phyloP scores from a whole-genome alignment of 2,329 filamentous ascomycete genomes.

The Colletotrichum sp. region DNA sequence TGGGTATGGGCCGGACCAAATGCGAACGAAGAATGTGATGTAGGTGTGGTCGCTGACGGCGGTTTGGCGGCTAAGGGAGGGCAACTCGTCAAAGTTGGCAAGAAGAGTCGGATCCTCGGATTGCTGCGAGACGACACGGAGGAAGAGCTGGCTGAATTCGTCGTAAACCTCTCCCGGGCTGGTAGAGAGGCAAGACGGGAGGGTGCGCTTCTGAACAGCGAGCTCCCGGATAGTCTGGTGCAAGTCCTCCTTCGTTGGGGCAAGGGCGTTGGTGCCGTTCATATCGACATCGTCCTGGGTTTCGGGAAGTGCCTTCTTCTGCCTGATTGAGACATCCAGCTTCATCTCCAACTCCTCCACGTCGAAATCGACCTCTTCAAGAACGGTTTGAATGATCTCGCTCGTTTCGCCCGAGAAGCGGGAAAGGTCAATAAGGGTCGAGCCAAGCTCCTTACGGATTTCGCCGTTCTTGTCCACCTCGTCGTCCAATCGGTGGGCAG shows the following conservation, averaged over 20 bases:
- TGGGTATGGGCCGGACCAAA: constrained; percentile 76
- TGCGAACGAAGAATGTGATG: constrained; percentile 75
- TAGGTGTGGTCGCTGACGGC: constrained; percentile 69
- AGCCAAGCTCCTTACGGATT: constrained; percentile 68
- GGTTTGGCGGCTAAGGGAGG: constrained; percentile 57
- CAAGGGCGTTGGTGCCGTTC: constrained; percentile 38
- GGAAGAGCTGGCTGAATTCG: constrained; percentile 63
- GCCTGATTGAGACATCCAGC: constrained; percentile 72
- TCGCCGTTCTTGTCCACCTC: constrained; percentile 58
- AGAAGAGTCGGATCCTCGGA: constrained; percentile 43
- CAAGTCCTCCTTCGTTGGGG: constrained; percentile 38
- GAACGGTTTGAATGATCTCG: constrained; percentile 68
- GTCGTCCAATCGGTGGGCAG: constrained; percentile 62
- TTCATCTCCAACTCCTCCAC: constrained; percentile 77
- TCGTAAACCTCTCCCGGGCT: constrained; percentile 58
- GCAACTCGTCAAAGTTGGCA: constrained; percentile 56
- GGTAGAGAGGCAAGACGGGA: constrained; percentile 58
- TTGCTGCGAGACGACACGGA: constrained; percentile 54
- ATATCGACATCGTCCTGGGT: constrained; percentile 56
- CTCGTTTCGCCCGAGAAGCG: constrained; percentile 63
- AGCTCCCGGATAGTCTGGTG: constrained; percentile 43
- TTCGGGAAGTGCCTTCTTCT: constrained; percentile 54
- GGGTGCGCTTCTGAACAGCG: constrained; percentile 36
- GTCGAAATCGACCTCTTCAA: constrained; percentile 72
- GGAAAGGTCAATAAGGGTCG: constrained; percentile 69